Base-by-base conservation (phyloP, 495 filamentous ascomycete genomes). In the Aspergillus steynii region DNA sequence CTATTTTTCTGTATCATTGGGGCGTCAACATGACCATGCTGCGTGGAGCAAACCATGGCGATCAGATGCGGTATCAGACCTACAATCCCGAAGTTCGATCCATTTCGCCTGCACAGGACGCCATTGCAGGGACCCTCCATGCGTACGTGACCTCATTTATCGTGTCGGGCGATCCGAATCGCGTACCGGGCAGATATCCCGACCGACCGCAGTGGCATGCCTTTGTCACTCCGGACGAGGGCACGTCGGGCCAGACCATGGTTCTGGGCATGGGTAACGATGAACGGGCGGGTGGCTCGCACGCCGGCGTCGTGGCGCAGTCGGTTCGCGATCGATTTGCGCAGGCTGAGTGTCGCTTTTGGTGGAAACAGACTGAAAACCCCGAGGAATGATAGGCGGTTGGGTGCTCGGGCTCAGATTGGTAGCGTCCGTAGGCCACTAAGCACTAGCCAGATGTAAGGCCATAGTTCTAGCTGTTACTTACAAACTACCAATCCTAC, bases 231-330 rank as follows among this genome's bases (percentile, higher is more conserved):
- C 20, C 58, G 34, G 27, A 31, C 14, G 12, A 12, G 50, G 66
- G 55, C 0, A 53, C 45, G 20, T 60, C 63, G 29, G 56, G 51
- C 4, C 65, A 58, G 14, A 61, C 84, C 2, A 69, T 83, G 65
- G 72, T 86, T 0, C 87, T 90, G 67, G 86, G 87, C 14, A 74
- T 84, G 56, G 85, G 82, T 2, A 89, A 89, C 67, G 80, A 88
- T 56, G 85, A 88, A 69, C 64, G 80, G 7, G 74, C 74, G 14
- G 82, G 81, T 2, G 76, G 77, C 6, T 57, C 67, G 5, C 20
- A 47, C 12, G 62, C 53, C 12, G 85, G 83, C 0, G 68, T 71
- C 1, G 71, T 81, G 15, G 83, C 77, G 0, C 66, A 81, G 62
- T 69, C 77, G 32, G 69, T 72, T 45, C 64, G 61, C 72, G 71